A percentile compares a stretch with the other conserved stretches of the same genome.
These are phyloP conservation scores for Aspergillus hortae DNA, from an alignment of 2,329 filamentous ascomycete genomes.

Conservation along the genomic window DNA sequence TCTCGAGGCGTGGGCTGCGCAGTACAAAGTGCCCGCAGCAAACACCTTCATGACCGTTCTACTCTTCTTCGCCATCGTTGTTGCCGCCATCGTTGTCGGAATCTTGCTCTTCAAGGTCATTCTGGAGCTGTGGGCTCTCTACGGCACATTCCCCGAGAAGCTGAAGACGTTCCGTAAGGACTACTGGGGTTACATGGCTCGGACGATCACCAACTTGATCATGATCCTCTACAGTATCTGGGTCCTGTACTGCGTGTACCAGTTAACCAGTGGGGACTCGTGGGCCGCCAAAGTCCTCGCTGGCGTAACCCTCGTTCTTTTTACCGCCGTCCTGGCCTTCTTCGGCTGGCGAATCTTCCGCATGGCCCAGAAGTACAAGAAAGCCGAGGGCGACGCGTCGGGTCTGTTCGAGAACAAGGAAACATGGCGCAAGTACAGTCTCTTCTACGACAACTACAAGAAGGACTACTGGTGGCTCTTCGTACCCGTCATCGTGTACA, in stretches of 20 bases:
- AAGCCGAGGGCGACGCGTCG: constrained; percentile 67
- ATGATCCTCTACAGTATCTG: constrained; percentile 90
- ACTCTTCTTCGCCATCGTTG: constrained; percentile 79
- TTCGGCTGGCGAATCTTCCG: constrained; percentile 82
- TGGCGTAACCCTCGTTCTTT: constrained; percentile 72
- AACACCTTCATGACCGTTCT: constrained; percentile 97
- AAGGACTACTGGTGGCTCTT: constrained; percentile 97
- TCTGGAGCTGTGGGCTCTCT: constrained; percentile 87
- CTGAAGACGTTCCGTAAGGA: constrained; percentile 85
- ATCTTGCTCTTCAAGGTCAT: constrained; percentile 89
- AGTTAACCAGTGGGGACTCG: constrained; percentile 89
- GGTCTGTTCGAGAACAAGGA: constrained; percentile 84
- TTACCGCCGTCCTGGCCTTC: constrained; percentile 75
- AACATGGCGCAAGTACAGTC: constrained; percentile 89
- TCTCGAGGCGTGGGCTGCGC: constrained; percentile 77
- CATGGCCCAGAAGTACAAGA: constrained; percentile 70
- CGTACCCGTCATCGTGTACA: constrained; percentile 81
- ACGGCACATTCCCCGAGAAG: constrained; percentile 75
- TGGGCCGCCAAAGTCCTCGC: constrained; percentile 88
- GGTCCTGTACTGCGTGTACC: constrained; percentile 94
- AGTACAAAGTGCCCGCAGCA: constrained; percentile 77
- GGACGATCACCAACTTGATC: constrained; percentile 85
- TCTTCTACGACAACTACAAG: constrained; percentile 96
- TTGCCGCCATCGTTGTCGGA: constrained; percentile 77
- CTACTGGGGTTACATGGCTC: constrained; percentile 90